Conservation (phyloP, 306 rosid species). For the Dalbergia cultrata region DNA sequence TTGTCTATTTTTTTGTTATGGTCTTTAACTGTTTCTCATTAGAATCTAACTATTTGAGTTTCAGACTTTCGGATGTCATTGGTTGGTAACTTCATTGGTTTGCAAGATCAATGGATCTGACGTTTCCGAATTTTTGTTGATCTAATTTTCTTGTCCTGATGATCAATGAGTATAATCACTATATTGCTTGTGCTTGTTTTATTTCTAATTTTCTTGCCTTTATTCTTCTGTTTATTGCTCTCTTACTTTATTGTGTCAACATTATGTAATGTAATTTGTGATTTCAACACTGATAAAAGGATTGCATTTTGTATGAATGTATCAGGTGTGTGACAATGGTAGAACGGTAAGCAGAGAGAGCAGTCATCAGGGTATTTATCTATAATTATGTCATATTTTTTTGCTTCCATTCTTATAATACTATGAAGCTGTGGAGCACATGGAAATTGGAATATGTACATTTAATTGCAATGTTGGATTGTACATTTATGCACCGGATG, state of each 20-base stretch:
- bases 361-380: conserved; percentile 65
- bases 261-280: neutral
- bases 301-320: conserved; percentile 50
- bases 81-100: conserved; percentile 32
- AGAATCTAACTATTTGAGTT: conserved; percentile 25
- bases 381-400: conserved; percentile 17
- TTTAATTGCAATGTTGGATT: conserved; percentile 12
- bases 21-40: neutral
- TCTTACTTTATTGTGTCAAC: neutral
- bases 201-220: conserved; percentile 11
- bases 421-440: conserved; percentile 16
- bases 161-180: conserved; percentile 18
- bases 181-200: conserved; percentile 11
- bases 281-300: conserved; percentile 33
- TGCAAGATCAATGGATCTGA: conserved; percentile 24
- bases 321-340: conserved; percentile 55
- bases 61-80: conserved; percentile 18
- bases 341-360: conserved; percentile 54
- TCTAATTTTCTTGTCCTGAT: conserved; percentile 29
- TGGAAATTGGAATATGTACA: conserved; percentile 23
- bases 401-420: conserved; percentile 13
- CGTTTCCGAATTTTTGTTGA: conserved; percentile 16
- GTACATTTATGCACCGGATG: neutral
- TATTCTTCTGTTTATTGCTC: conserved; percentile 20
- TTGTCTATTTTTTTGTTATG: conserved; percentile 3